Conservation (phyloP, 805 yeast genomes). For the Helenozyma rhizophorensis region DNA sequence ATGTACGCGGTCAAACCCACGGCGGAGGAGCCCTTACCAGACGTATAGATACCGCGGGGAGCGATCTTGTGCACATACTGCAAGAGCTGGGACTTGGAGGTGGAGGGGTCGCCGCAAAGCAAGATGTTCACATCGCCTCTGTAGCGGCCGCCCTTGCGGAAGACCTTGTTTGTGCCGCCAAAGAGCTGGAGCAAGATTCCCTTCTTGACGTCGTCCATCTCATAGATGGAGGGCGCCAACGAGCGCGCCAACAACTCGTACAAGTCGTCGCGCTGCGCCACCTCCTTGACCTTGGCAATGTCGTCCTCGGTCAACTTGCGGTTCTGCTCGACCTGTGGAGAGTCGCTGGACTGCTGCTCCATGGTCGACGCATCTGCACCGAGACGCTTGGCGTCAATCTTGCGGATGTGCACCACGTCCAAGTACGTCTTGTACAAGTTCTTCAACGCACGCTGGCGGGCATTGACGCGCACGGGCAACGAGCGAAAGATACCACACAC, state of each 20-base stretch:
- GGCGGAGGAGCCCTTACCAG: constrained; percentile 98
- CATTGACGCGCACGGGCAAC: constrained; percentile 82
- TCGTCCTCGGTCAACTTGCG: constrained; percentile 69
- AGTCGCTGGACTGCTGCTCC: constrained; percentile 55
- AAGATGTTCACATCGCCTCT: constrained; percentile 93
- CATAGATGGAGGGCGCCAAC: constrained; percentile 94
- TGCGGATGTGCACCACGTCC: constrained; percentile 90
- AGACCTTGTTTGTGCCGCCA: constrained; percentile 91
- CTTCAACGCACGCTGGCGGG: constrained; percentile 79
- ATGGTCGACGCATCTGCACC: constrained; percentile 75
- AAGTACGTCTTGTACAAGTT: constrained; percentile 86
- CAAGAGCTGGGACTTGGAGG: constrained; percentile 90
- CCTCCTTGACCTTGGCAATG: constrained; percentile 54
- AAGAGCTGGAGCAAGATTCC: constrained; percentile 89
- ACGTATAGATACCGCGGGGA: constrained; percentile 96
- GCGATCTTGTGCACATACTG: constrained; percentile 97
- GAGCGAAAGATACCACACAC: constrained; percentile 95
- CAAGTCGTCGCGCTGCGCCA: constrained; percentile 67
- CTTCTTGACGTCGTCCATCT: constrained; percentile 94
- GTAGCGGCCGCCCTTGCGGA: constrained; percentile 86
- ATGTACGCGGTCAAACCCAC: constrained; percentile 98
- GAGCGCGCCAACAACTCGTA: constrained; percentile 86
- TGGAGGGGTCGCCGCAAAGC: constrained; percentile 97
- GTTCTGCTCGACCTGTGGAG: constrained; percentile 71
- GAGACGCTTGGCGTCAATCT: constrained; percentile 74